These are phyloP conservation scores for Spiromastix sp. DNA, from an alignment of 2,329 filamentous ascomycete species.

Conservation along the genomic window DNA sequence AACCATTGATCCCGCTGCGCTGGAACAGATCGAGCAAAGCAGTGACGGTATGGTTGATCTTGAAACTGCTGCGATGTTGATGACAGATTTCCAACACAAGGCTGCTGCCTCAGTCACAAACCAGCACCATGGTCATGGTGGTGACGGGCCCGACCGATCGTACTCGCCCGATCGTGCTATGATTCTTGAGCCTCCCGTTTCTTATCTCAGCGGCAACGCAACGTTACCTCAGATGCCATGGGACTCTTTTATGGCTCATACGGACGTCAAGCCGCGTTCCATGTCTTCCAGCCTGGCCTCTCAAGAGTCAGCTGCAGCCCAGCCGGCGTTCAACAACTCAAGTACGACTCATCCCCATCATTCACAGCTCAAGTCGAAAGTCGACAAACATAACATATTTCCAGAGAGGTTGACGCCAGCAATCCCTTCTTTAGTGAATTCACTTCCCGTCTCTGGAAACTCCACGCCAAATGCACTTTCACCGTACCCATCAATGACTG, in stretches of 20 bases:
- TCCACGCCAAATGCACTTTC: conserved; percentile 65
- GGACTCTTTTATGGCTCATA: conserved; percentile 72
- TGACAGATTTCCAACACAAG: conserved; percentile 97
- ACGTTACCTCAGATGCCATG: conserved; percentile 80
- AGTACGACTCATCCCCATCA: conserved; percentile 48
- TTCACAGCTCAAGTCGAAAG: conserved; percentile 57
- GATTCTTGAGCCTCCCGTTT: conserved; percentile 66
- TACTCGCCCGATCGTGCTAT: conserved; percentile 63
- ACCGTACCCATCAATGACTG: conserved; percentile 58
- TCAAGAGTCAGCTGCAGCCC: conserved; percentile 49
- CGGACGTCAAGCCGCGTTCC: conserved; percentile 66
- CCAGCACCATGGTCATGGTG: conserved; percentile 38
- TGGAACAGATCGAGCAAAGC: conserved; percentile 69
- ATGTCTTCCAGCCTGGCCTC: conserved; percentile 57
- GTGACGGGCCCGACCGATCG: conserved; percentile 43
- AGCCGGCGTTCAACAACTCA: conserved; percentile 51
- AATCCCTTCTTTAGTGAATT: conserved; percentile 62
- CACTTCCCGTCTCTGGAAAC: conserved; percentile 57
- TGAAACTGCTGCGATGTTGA: conserved; percentile 95
- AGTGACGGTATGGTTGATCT: conserved; percentile 89
- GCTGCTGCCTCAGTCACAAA: conserved; percentile 59
- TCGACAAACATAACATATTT: conserved; percentile 51
- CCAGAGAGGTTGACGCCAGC: conserved; percentile 54
- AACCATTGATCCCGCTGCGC: conserved; percentile 62
- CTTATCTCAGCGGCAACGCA: conserved; percentile 68